A percentile compares a stretch with the other conserved stretches of the same genome.
phyloP scores from a whole-genome alignment of 2,329 filamentous ascomycete genomes.

The Penicillium paneum region DNA sequence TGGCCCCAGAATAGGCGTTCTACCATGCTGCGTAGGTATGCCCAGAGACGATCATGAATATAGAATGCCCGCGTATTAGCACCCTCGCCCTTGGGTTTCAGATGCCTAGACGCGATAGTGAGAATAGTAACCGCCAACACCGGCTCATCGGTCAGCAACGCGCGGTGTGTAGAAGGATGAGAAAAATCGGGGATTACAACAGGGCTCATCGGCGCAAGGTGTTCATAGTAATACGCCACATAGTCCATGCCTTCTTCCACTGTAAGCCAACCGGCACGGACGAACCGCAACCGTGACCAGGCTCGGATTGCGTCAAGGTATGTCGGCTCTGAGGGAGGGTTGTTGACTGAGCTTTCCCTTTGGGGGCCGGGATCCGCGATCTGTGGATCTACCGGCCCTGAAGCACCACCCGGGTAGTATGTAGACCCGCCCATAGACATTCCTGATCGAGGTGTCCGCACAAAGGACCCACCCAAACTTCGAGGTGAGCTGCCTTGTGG shows the following conservation, averaged over 20 bases:
- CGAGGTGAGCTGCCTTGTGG: slow-evolving; percentile 35
- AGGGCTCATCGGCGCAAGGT: slow-evolving; percentile 85
- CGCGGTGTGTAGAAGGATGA: slow-evolving; percentile 73
- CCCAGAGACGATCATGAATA: slow-evolving; percentile 95
- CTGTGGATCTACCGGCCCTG: slow-evolving; percentile 27
- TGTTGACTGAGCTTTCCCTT: slow-evolving; percentile 26
- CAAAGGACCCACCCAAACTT: slow-evolving; percentile 35
- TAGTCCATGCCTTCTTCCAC: slow-evolving; percentile 90
- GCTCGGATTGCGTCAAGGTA: slow-evolving; percentile 68
- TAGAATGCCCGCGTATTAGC: slow-evolving; percentile 80
- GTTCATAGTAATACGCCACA: slow-evolving; percentile 92
- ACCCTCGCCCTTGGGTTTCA: slow-evolving; percentile 73
- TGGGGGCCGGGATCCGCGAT: slow-evolving; percentile 28
- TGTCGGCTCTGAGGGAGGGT: slow-evolving; percentile 33
- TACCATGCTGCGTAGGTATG: slow-evolving; percentile 90
- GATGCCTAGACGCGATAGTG: slow-evolving; percentile 85
- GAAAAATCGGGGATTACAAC: slow-evolving; percentile 90
- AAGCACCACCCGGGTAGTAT: slow-evolving; percentile 46
- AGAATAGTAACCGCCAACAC: slow-evolving; percentile 88
- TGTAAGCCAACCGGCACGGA: slow-evolving; percentile 95
- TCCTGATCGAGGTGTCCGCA: slow-evolving; percentile 39
- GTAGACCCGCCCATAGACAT: slow-evolving; percentile 45
- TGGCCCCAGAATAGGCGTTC: slow-evolving; percentile 93
- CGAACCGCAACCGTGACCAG: slow-evolving; percentile 92
- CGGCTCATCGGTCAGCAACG: slow-evolving; percentile 82